Base-by-base conservation (phyloP, 1,284 basidiomycete species). In the Rhodotorula sp. region DNA sequence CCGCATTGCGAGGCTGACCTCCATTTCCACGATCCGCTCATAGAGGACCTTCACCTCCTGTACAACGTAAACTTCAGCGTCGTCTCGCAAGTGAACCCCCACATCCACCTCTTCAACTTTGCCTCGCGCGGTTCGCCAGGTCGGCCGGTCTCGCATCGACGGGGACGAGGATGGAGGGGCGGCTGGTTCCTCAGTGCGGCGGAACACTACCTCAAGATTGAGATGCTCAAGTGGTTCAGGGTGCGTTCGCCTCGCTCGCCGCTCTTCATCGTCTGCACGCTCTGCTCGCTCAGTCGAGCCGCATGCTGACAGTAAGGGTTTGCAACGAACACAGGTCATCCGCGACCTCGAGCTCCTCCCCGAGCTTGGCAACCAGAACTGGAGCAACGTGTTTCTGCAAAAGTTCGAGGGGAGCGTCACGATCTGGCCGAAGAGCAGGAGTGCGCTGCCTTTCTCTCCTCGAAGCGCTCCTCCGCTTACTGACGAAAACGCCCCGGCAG, bases 61-160 rank as follows among this genome's bases (percentile, higher is more conserved):
- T 81, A 76, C 74, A 92, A 82, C 70, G 94, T 96, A 69, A 97
- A 94, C 73, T 90, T 96, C 80, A 91, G 92, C 2, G 90, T 98
- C 59, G 95, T 99, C 47, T 94, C 91, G 1, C 94, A 94, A 82
- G 94, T 92, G 39, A 99, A 98, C 78, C 70, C 72, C 0, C 96
- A 99, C 79, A 92, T 99, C 19, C 95, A 98, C 80, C 78, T 98
- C n/a, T 99, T 99, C 83, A 95, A 96, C 82, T 98, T 97, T 78
- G 92, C 92, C 1, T 90, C 93, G 39, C 85, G 92, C 76, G 95
- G 95, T 7, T 92, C 93, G 0, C 92, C 94, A 5, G 95, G 95
- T 36, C 89, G 89, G 76, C 94, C 94, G 0, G 94, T 97, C 2
- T 91, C 91, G 10, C 92, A 94, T 80, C 85, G 91, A 22, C 92